phyloP scores from a whole-genome alignment of 768 basidiomycete species.

The Tylopilus sp. region DNA sequence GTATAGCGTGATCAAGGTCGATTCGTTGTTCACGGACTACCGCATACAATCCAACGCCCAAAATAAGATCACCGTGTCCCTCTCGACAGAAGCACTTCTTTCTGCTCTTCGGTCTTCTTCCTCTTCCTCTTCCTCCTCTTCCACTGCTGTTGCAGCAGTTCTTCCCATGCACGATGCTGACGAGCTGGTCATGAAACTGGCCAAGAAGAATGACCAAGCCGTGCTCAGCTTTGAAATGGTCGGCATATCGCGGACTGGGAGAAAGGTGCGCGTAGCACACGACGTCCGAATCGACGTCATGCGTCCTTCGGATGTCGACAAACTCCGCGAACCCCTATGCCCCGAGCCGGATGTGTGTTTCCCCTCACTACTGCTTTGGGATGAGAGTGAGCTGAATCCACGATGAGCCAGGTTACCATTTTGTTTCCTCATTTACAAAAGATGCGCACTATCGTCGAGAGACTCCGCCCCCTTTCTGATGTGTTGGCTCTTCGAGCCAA shows the following conservation, averaged over 20 bases:
- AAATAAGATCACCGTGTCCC: slow-evolving; percentile 75
- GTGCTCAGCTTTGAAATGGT: slow-evolving; percentile 75
- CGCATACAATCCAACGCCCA: slow-evolving; percentile 84
- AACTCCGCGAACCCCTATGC: slow-evolving; percentile 75
- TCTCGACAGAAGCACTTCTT: slow-evolving; percentile 72
- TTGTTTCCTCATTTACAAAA: slow-evolving; percentile 71
- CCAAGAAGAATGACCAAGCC: slow-evolving; percentile 81
- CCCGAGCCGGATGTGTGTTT: slow-evolving; percentile 77
- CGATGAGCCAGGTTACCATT: slow-evolving; percentile 60
- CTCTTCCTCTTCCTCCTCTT: slow-evolving; percentile 42
- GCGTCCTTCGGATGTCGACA: slow-evolving; percentile 68
- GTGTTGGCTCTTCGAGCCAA: slow-evolving; percentile 68
- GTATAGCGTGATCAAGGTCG: slow-evolving; percentile 58
- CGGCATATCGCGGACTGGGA: slow-evolving; percentile 59
- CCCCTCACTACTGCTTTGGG: neutral
- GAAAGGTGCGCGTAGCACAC: slow-evolving; percentile 64
- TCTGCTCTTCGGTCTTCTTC: slow-evolving; percentile 67
- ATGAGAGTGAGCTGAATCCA: slow-evolving; percentile 4
- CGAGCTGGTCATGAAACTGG: slow-evolving; percentile 77
- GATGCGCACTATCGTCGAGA: slow-evolving; percentile 75
- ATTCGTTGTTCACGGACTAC: slow-evolving; percentile 69
- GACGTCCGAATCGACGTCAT: slow-evolving; percentile 82
- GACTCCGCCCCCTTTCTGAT: slow-evolving; percentile 67
- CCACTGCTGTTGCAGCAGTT: slow-evolving; percentile 25
- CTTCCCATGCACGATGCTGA: slow-evolving; percentile 46